Conservation (phyloP, 169 alveolate genomes). For the Perkinsus olseni region DNA sequence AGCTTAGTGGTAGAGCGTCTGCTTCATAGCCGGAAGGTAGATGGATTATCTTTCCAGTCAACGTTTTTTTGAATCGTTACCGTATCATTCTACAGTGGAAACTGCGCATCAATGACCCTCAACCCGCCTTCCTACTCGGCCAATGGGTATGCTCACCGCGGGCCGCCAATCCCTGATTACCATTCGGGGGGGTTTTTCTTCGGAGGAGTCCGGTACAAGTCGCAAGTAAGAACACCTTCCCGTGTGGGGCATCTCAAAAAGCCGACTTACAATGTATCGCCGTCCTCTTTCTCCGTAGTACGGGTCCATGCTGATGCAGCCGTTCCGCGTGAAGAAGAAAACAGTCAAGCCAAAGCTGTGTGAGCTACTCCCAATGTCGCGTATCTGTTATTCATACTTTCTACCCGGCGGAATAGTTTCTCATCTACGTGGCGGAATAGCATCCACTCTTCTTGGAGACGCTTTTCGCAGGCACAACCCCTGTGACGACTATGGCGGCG, state of each 20-base stretch:
- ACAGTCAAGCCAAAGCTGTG: not conserved
- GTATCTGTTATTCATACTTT: too few relatives aligned
- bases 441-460: too few relatives aligned
- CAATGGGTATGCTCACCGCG: not conserved
- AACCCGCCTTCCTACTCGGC: not conserved
- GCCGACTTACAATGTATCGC: too few relatives aligned
- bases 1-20: too few relatives aligned
- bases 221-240: not conserved
- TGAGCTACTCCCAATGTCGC: not conserved
- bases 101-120: too few relatives aligned
- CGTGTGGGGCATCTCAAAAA: not conserved
- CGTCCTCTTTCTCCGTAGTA: not conserved
- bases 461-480: not conserved
- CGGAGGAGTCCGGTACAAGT: not conserved
- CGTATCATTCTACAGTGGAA: too few relatives aligned
- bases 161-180: not conserved
- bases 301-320: not conserved
- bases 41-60: too few relatives aligned
- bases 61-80: too few relatives aligned
- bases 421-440: too few relatives aligned
- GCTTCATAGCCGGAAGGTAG: too few relatives aligned
- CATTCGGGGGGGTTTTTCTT: not conserved
- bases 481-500: not conserved
- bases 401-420: too few relatives aligned
- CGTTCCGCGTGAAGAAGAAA: not conserved